phyloP scores from a whole-genome alignment of 129 eudicot species.

The Pittosporum tobira region DNA sequence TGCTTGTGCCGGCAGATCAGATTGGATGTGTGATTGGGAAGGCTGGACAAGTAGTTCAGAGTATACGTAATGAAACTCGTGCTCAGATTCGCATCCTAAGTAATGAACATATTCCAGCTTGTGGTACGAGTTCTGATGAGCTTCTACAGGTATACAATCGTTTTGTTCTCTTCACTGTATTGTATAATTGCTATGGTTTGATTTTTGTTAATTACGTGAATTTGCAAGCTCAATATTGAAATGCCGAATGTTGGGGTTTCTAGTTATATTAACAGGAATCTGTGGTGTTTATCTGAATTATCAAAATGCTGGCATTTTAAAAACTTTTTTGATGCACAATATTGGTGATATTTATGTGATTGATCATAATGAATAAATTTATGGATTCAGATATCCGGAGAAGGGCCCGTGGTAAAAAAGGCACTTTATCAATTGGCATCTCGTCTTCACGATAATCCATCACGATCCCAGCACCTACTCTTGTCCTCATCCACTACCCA shows the following conservation, averaged over 20 bases:
- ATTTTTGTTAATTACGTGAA: not conserved
- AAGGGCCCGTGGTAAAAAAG: slow-evolving; percentile 48
- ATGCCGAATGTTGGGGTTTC: not conserved
- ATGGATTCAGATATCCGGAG: slow-evolving; percentile 59
- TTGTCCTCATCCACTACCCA: slow-evolving; percentile 52
- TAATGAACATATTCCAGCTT: slow-evolving; percentile 66
- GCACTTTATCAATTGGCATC: slow-evolving; percentile 63
- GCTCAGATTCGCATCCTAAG: slow-evolving; percentile 63
- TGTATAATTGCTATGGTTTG: not conserved
- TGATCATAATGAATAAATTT: not conserved
- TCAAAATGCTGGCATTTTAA: not conserved
- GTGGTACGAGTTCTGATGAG: slow-evolving; percentile 81
- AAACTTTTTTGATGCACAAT: not conserved
- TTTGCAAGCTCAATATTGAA: not conserved
- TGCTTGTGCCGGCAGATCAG: slow-evolving; percentile 87
- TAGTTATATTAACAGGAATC: no score
- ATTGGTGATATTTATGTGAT: not conserved
- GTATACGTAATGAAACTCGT: slow-evolving; percentile 59
- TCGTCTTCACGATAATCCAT: slow-evolving; percentile 85
- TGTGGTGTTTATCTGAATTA: not conserved
- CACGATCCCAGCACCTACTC: slow-evolving; percentile 65
- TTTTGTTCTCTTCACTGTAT: not conserved
- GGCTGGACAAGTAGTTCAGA: slow-evolving; percentile 81
- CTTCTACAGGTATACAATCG: slow-evolving; percentile 57
- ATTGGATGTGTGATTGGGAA: slow-evolving; percentile 94